phyloP scores from a whole-genome alignment of 2,329 filamentous ascomycete species.

The Exophiala viscosa region DNA sequence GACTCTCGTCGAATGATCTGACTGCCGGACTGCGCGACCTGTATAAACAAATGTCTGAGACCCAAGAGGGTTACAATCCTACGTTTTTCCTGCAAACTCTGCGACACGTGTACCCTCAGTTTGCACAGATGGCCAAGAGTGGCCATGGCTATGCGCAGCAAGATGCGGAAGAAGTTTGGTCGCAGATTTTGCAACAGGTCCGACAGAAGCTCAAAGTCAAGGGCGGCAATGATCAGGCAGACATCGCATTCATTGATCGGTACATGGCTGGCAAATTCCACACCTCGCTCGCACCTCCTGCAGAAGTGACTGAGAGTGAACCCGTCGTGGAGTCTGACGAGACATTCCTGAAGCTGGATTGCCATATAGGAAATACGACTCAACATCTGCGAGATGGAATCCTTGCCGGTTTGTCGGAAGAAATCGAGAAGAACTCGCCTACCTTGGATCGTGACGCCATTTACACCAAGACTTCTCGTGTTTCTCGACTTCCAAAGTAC shows the following conservation, averaged over 20 bases:
- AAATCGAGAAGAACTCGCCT: constrained; percentile 84
- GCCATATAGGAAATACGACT: constrained; percentile 81
- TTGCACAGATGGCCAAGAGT: constrained; percentile 80
- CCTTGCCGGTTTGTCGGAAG: constrained; percentile 73
- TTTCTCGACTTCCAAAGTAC: constrained; percentile 88
- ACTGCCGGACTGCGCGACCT: constrained; percentile 74
- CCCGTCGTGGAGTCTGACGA: constrained; percentile 65
- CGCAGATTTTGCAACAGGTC: constrained; percentile 83
- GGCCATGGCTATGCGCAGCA: constrained; percentile 91
- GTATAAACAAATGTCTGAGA: constrained; percentile 85
- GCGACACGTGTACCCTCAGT: constrained; percentile 79
- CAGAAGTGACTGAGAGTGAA: constrained; percentile 71
- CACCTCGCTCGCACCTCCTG: constrained; percentile 71
- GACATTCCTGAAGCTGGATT: constrained; percentile 86
- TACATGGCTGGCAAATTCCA: constrained; percentile 83
- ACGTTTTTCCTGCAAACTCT: constrained; percentile 77
- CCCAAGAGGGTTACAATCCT: constrained; percentile 81
- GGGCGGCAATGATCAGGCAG: constrained; percentile 40
- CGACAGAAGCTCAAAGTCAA: constrained; percentile 68
- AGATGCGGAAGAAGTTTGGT: constrained; percentile 97
- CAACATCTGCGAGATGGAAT: constrained; percentile 93
- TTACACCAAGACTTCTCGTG: constrained; percentile 89
- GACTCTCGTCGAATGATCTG: constrained; percentile 64
- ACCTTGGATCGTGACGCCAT: constrained; percentile 71
- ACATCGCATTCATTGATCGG: constrained; percentile 77